These are phyloP conservation scores for Neospermospora avenae DNA, from an alignment of 2,329 filamentous ascomycete genomes.

Conservation along the genomic window DNA sequence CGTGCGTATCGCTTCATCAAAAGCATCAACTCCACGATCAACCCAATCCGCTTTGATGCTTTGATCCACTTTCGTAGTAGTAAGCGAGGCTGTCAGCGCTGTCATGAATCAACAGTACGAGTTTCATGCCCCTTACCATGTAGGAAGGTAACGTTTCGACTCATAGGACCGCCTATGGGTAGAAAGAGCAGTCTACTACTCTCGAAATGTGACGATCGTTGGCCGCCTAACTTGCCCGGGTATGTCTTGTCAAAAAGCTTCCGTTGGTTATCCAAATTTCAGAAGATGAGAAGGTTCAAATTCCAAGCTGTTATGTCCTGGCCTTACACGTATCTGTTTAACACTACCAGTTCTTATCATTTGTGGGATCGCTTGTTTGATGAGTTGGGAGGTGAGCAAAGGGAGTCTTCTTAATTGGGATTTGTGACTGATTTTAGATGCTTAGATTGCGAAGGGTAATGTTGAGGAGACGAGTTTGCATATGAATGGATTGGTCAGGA, in stretches of 20 bases:
- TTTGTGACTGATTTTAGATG: not conserved
- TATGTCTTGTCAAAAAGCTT: too few species aligned
- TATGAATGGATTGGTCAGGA: not conserved
- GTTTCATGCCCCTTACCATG: not conserved
- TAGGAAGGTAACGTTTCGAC: not conserved
- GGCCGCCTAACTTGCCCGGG: not conserved
- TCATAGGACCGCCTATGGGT: too few species aligned
- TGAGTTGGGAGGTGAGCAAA: conserved; percentile 2
- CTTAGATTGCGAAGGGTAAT: not conserved
- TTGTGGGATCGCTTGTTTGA: conserved; percentile 2
- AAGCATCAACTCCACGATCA: not conserved
- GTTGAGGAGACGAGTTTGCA: not conserved
- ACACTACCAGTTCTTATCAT: too few species aligned
- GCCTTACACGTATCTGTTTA: too few species aligned
- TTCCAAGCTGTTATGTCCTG: too few species aligned
- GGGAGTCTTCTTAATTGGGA: not conserved
- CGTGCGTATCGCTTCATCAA: not conserved
- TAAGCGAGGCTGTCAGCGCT: not conserved
- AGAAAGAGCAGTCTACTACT: too few species aligned
- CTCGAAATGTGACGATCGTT: too few species aligned
- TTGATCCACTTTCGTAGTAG: not conserved
- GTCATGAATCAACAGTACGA: too few species aligned
- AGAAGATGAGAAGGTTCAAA: too few species aligned
- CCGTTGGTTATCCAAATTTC: too few species aligned
- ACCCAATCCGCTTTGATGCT: too few species aligned